Percentiles rank a stretch among this genome's conserved stretches.
Conservation (phyloP, 2,329 filamentous ascomycete species). For the Penicillium sp. region DNA sequence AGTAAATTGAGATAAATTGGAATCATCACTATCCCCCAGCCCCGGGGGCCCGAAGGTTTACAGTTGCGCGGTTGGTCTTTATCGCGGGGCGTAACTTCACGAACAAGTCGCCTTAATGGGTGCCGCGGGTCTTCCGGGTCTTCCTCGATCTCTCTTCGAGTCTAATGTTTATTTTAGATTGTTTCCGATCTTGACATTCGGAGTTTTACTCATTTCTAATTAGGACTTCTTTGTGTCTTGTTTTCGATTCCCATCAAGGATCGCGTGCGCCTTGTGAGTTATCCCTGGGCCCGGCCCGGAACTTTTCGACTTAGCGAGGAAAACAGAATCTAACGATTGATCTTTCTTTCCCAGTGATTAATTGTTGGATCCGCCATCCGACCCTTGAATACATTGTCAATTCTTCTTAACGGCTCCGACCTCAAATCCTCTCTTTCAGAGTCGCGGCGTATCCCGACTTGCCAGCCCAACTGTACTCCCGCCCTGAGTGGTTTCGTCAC, state of each 20-base stretch:
- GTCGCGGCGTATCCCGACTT: neutral
- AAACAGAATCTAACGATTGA: constrained; percentile 7
- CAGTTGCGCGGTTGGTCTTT: constrained; percentile 7
- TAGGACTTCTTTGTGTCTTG: neutral
- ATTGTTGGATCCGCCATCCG: neutral
- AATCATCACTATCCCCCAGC: neutral
- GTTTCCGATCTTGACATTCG: neutral
- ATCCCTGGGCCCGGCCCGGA: constrained; percentile 17
- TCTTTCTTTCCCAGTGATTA: constrained; percentile 5
- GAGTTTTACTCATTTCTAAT: neutral
- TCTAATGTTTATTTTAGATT: neutral
- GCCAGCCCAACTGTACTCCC: neutral
- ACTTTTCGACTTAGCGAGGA: neutral
- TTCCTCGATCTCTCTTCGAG: neutral
- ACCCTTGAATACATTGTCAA: neutral
- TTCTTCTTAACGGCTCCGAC: neutral
- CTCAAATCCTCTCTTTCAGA: neutral
- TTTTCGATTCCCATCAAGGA: neutral
- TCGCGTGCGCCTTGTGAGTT: constrained; percentile 24
- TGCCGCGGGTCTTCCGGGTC: neutral
- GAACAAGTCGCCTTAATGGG: constrained; percentile 5
- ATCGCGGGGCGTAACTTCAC: constrained; percentile 1
- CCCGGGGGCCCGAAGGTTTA: neutral
- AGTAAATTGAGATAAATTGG: neutral
- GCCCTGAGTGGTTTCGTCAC: neutral